Evolutionary conservation across 2,329 filamentous ascomycete species (phyloP), one percentile per base, ranked within the genome.

Genomic region (Epichloe baconii): DNA sequence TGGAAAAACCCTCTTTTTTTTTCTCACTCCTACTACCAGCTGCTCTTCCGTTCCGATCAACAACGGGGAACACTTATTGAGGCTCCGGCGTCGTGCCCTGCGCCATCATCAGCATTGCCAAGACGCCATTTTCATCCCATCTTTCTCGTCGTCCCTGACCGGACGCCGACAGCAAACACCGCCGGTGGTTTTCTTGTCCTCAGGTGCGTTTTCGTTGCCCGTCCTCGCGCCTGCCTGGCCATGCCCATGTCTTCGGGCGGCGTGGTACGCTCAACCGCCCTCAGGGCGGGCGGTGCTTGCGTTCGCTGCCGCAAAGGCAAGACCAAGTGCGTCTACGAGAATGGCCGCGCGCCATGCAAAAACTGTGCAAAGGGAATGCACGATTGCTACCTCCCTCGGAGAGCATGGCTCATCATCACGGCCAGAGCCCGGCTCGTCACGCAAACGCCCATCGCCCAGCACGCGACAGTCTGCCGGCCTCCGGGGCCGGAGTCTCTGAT

Each of bases 311-410:
- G 78, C 63, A 81, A 80, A 62, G 78, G 78, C 67, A 81, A 81
- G 66, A 81, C 78, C 49, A 80, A 80, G 60, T 81, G 78, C 55
- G 77, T 80, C 59, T 81, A 81, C 67, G 78, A 80, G 55, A 80
- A 78, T 58, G 77, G 77, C 48, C 71, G 76, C 62, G 75, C 77
- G n/a, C 78, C 78, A 12, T 81, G 78, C 69, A 78, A 78, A 62
- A 81, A 81, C 66, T 81, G 78, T 66, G 75, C 76, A 46, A 81
- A 81, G 65, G 78, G 78, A 53, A 76, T 80, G 75, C 78, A 81
- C 64, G 77, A 80, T 52, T 81, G 78, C 67, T 81, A 80, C 62
- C 67, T 81, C 19, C 78, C 40, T 80, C 77, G 34, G 78, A 80
- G 66, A 77, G 72, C 54, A 75, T 78, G 70, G 73, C 74, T 56